A percentile compares a stretch with the other conserved stretches of the same genome.
These are phyloP conservation scores for Earliella scabrosa DNA, from an alignment of 1,284 basidiomycete genomes.

Conservation along the genomic window DNA sequence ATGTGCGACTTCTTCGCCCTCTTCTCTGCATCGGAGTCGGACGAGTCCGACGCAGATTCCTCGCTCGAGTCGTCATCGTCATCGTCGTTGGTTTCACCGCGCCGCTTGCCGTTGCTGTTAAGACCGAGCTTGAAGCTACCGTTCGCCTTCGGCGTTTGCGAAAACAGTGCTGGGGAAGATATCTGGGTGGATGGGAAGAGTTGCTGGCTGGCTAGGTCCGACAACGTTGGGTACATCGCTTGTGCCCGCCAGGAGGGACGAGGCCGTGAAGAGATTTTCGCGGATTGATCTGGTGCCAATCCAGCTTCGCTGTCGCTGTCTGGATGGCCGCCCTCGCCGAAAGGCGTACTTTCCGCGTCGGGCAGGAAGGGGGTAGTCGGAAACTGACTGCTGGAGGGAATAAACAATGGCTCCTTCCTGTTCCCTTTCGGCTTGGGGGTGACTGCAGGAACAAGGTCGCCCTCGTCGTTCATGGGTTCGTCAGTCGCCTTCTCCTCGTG, in stretches of 20 bases:
- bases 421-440: conserved; percentile 11
- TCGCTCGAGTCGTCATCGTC: conserved; percentile 41
- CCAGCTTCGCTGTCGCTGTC: conserved; percentile 8
- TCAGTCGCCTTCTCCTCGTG: too few species aligned
- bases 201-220: conserved; percentile 53
- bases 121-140: conserved; percentile 24
- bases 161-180: conserved; percentile 39
- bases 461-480: not conserved
- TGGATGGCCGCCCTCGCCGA: conserved; percentile 37
- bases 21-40: conserved; percentile 42
- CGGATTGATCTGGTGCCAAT: conserved; percentile 41
- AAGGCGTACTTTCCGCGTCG: conserved; percentile 13
- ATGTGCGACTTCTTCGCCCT: conserved; percentile 52
- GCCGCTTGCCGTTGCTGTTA: conserved; percentile 31
- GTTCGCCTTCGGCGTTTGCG: conserved; percentile 28
- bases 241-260: conserved; percentile 23
- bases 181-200: conserved; percentile 38
- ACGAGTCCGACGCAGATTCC: conserved; percentile 39
- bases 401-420: conserved; percentile 33
- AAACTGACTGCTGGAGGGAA: conserved; percentile 35
- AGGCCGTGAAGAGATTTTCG: conserved; percentile 30
- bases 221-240: conserved; percentile 49
- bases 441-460: not conserved
- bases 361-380: conserved; percentile 22
- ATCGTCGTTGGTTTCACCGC: conserved; percentile 34